Evolutionary conservation across 495 filamentous ascomycete genomes (phyloP), one percentile per base, ranked within the genome.

Genomic region (Neurospora tetraspora): DNA sequence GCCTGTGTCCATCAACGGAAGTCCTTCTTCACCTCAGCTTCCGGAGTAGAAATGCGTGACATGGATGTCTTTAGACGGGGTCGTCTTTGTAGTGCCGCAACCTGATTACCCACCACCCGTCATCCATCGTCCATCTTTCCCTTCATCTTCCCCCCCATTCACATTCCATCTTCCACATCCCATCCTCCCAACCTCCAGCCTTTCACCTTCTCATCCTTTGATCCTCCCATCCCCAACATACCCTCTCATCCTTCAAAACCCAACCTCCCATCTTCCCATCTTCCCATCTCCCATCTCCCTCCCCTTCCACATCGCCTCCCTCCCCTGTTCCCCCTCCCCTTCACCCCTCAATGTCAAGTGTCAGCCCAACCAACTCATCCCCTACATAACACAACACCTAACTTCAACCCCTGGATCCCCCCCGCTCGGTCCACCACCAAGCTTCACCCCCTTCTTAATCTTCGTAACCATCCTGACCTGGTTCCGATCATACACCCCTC

Each of bases 371-470:
- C 39, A 39, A 14, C 11, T 81, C 79, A 84, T 39, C 12, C 12
- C 39, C 39, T 39, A 45, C 81, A 84, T 81, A 5, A 83, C 71
- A 77, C 81, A 81, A 39, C 76, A 78, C 40, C 38, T 14, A 11
- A 78, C 0, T 75, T 84, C 82, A 34, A 79, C 47, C 36, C 83
- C 82, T 0, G 77, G 72, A 70, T 85, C 82, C 23, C 59, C 7
- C 69, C 72, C 77, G 14, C 74, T 77, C 12, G 83, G 83, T 20
- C 83, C 82, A 37, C 75, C 34, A 7, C 83, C 84, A 79, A 80
- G 81, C 23, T 80, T 77, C 37, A 81, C 72, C 53, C 79, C 79
- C 7, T 73, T 70, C 34, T 71, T 70, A 20, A 81, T 71, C 42
- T 74, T 65, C 39, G 72, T 40, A 14, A 85, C 74, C 78, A 83